Percentiles rank a stretch among this genome's conserved stretches.
These are phyloP conservation scores for Dunaliella sp. DNA, from an alignment of 139 green algal genomes.

Conservation along the genomic window DNA sequence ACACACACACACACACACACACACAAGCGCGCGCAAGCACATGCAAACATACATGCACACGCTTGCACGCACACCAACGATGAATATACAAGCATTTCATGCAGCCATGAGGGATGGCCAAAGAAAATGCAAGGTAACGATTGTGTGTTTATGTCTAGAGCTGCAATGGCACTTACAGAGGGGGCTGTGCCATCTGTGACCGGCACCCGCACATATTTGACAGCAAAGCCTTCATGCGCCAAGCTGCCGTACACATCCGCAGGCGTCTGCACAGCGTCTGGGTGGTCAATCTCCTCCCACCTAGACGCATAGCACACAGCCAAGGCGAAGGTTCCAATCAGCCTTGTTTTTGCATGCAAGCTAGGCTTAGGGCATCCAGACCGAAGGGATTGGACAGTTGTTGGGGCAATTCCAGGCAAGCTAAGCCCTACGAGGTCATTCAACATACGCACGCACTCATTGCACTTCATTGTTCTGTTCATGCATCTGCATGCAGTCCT, in stretches of 20 bases:
- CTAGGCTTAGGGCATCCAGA: background rate
- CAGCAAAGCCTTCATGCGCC: conserved; percentile 47
- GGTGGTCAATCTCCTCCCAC: conserved; percentile 62
- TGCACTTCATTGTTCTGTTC: background rate
- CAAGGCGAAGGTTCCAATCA: too few relatives aligned
- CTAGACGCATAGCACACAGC: background rate
- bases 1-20: too few relatives aligned
- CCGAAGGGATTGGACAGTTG: background rate
- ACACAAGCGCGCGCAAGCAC: too few relatives aligned
- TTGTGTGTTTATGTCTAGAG: too few relatives aligned
- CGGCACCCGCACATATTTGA: conserved; percentile 72
- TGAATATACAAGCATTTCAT: too few relatives aligned
- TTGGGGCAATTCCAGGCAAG: background rate
- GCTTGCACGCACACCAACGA: too few relatives aligned
- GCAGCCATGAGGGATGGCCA: too few relatives aligned
- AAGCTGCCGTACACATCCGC: conserved; percentile 64
- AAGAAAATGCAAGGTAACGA: too few relatives aligned
- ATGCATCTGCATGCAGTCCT: too few relatives aligned
- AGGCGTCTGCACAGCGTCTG: conserved; percentile 68
- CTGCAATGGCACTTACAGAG: conserved; percentile 23
- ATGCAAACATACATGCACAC: too few relatives aligned
- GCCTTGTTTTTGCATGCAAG: background rate
- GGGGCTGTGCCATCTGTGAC: conserved; percentile 83
- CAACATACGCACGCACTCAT: background rate
- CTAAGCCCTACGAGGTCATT: background rate